A percentile compares a stretch with the other conserved stretches of the same genome.
phyloP scores from a whole-genome alignment of 2,329 filamentous ascomycete genomes.

The Cladophialophora bantiana region DNA sequence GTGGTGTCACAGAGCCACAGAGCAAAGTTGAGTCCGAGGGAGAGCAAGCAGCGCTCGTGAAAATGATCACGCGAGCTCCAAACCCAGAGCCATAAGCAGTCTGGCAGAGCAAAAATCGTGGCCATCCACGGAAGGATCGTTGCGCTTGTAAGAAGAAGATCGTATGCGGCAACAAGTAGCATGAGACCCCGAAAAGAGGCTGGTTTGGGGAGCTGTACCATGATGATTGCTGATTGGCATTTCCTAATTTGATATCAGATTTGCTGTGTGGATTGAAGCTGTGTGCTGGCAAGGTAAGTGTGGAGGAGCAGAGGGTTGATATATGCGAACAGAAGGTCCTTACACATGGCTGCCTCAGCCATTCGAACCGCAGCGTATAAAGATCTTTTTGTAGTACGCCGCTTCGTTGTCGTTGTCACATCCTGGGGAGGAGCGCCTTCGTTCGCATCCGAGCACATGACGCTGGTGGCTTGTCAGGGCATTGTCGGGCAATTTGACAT shows the following conservation, averaged over 20 bases:
- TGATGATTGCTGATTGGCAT: neutral
- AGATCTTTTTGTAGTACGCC: neutral
- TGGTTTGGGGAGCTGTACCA: neutral
- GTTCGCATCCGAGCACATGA: neutral
- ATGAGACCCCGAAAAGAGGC: constrained; percentile 9
- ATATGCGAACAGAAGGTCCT: neutral
- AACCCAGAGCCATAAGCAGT: neutral
- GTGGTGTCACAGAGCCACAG: neutral
- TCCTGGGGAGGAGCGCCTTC: neutral
- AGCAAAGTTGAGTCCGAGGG: neutral
- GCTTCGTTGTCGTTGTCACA: neutral
- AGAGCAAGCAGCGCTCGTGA: neutral
- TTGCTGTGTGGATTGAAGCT: neutral
- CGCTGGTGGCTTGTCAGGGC: neutral
- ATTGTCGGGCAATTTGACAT: neutral
- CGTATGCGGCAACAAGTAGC: constrained; percentile 4
- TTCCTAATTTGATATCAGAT: neutral
- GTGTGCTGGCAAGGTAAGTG: neutral
- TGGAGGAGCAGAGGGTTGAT: neutral
- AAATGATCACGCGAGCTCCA: neutral
- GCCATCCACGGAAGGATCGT: neutral
- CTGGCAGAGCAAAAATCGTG: neutral
- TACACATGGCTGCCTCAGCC: neutral
- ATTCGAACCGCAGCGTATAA: neutral
- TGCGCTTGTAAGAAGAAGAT: neutral